Percentiles rank a stretch among this genome's conserved stretches.
phyloP scores from a whole-genome alignment of 2,329 filamentous ascomycete species.

The Cytospora piceicola region DNA sequence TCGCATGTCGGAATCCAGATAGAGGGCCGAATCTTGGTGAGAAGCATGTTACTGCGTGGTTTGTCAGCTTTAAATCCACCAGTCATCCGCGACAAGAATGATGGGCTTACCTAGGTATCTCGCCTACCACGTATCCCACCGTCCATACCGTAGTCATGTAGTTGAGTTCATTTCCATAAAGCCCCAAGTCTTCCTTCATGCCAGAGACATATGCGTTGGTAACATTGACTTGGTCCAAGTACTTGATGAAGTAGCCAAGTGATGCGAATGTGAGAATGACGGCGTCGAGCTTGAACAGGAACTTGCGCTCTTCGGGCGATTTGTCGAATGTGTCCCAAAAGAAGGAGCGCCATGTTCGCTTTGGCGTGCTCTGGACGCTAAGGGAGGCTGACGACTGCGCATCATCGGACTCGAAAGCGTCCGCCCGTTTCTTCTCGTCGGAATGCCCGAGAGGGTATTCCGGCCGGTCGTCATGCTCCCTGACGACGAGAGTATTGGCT shows the following conservation, averaged over 20 bases:
- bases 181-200: conserved; percentile 48
- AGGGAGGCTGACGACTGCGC: background rate
- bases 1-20: conserved; percentile 48
- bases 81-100: background rate
- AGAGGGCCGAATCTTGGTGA: conserved; percentile 47
- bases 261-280: conserved; percentile 44
- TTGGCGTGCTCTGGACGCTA: conserved; percentile 38
- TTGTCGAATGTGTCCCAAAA: conserved; percentile 53
- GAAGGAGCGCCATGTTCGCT: conserved; percentile 50
- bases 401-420: conserved; percentile 8
- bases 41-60: conserved; percentile 39
- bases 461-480: conserved; percentile 3
- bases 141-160: conserved; percentile 43
- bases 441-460: background rate
- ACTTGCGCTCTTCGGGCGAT: conserved; percentile 39
- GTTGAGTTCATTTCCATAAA: conserved; percentile 48
- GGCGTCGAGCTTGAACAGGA: conserved; percentile 42
- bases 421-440: conserved; percentile 2
- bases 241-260: conserved; percentile 50
- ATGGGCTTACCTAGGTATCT: conserved; percentile 40
- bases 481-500: background rate
- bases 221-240: conserved; percentile 46
- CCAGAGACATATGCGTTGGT: conserved; percentile 51
- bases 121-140: conserved; percentile 45
- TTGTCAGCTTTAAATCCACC: background rate